Evolutionary conservation across 1,284 basidiomycete genomes (phyloP).

Genomic region (Bjerkandera adusta): DNA sequence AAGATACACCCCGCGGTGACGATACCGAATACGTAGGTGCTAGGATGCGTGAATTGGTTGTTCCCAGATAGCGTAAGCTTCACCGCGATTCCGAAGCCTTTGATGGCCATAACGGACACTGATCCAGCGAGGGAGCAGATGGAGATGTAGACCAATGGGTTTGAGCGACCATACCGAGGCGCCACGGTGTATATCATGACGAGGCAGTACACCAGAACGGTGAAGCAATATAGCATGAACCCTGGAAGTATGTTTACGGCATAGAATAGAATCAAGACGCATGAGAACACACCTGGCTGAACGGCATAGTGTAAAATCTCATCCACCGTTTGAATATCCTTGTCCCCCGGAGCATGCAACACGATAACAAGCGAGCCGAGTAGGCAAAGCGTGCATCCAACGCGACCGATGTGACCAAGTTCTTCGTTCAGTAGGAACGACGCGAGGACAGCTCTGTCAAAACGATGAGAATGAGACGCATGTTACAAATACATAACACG

Average conservation of each 20-base stretch:
- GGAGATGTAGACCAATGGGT: slow-evolving; percentile 91
- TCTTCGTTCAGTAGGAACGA: slow-evolving; percentile 93
- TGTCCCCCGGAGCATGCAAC: slow-evolving; percentile 95
- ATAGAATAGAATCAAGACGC: slow-evolving; percentile 7
- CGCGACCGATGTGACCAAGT: slow-evolving; percentile 88
- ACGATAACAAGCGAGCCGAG: slow-evolving; percentile 95
- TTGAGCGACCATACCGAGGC: slow-evolving; percentile 86
- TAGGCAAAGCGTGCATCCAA: slow-evolving; percentile 91
- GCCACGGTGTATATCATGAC: slow-evolving; percentile 88
- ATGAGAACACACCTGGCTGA: slow-evolving; percentile 76
- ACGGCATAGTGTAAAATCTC: slow-evolving; percentile 90
- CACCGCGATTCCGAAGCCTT: slow-evolving; percentile 95
- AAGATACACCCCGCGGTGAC: slow-evolving; percentile 87
- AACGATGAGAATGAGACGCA: not conserved
- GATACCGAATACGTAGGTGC: slow-evolving; percentile 92
- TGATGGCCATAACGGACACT: slow-evolving; percentile 91
- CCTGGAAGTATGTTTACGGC: slow-evolving; percentile 41
- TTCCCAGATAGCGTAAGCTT: slow-evolving; percentile 93
- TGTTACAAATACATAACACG: slow-evolving; percentile 28
- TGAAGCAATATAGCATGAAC: slow-evolving; percentile 87
- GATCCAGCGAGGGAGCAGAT: slow-evolving; percentile 91
- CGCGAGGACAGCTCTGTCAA: slow-evolving; percentile 81
- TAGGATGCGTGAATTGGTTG: slow-evolving; percentile 94
- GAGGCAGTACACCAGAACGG: slow-evolving; percentile 78
- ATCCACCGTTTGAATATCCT: slow-evolving; percentile 91